Evolutionary conservation across 345 rosid species (phyloP).

Genomic region (Draba incana): DNA sequence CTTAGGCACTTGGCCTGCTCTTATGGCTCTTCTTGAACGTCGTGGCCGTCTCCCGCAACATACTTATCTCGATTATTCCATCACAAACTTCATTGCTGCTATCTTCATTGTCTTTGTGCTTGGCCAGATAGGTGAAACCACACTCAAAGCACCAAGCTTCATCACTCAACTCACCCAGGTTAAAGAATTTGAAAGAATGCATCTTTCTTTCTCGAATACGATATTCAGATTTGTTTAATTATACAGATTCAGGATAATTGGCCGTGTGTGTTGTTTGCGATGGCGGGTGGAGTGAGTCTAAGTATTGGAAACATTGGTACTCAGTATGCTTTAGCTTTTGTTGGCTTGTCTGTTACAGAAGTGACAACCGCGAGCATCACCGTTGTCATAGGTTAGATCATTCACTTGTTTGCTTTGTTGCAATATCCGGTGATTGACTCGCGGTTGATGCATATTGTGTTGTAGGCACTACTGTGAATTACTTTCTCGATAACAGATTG

Average conservation of each 20-base stretch:
- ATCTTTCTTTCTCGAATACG: constrained; percentile 9
- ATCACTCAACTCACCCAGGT: constrained; percentile 64
- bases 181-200: constrained; percentile 4
- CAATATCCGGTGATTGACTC: neutral
- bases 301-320: constrained; percentile 77
- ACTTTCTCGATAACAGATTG: constrained; percentile 68
- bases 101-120: constrained; percentile 68
- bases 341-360: constrained; percentile 80
- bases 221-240: neutral
- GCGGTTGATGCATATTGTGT: neutral
- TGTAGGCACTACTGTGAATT: constrained; percentile 76
- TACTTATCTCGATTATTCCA: constrained; percentile 81
- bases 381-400: constrained; percentile 63
- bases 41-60: constrained; percentile 92
- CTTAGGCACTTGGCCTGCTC: constrained; percentile 91
- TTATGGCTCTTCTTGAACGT: constrained; percentile 74
- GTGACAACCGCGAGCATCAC: constrained; percentile 76
- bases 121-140: constrained; percentile 57
- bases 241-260: constrained; percentile 58
- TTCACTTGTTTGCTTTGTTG: neutral
- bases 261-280: constrained; percentile 75
- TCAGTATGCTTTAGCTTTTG: constrained; percentile 83
- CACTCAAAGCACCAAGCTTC: constrained; percentile 57
- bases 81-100: constrained; percentile 75
- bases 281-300: constrained; percentile 74